These are phyloP conservation scores for Lodderomyces oxycetoniae DNA, from an alignment of 1,139 yeast genomes.

Conservation along the genomic window DNA sequence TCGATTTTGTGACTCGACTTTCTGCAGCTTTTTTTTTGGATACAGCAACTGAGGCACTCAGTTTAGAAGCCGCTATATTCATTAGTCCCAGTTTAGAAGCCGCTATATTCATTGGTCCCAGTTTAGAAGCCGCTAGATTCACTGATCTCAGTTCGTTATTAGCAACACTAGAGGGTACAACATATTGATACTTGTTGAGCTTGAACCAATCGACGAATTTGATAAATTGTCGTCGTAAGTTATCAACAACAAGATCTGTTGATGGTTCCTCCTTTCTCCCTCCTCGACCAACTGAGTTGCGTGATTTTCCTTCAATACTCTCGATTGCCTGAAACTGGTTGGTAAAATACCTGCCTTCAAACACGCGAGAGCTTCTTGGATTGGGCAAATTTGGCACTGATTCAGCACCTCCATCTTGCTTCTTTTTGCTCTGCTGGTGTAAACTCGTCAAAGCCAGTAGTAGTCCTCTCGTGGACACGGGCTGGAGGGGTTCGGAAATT, in stretches of 20 bases:
- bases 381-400: neutral
- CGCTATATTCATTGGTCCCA: too few species aligned
- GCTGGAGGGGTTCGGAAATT: neutral
- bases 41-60: too few species aligned
- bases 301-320: neutral
- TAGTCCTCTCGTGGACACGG: neutral
- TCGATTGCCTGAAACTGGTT: neutral
- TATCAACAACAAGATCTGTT: neutral
- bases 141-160: too few species aligned
- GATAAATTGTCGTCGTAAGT: neutral
- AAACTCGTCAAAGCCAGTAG: neutral
- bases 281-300: neutral
- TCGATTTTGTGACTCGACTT: too few species aligned
- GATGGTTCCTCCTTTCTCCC: neutral
- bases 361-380: neutral
- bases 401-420: neutral
- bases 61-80: too few species aligned
- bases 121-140: too few species aligned
- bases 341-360: neutral
- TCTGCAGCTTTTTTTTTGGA: too few species aligned
- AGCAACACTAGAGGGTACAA: too few species aligned
- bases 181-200: conserved; percentile 1
- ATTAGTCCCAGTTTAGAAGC: too few species aligned
- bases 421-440: neutral
- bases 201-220: conserved; percentile 1